phyloP scores from a whole-genome alignment of 768 basidiomycete species.

The Cystobasidiopsis lactophilus region DNA sequence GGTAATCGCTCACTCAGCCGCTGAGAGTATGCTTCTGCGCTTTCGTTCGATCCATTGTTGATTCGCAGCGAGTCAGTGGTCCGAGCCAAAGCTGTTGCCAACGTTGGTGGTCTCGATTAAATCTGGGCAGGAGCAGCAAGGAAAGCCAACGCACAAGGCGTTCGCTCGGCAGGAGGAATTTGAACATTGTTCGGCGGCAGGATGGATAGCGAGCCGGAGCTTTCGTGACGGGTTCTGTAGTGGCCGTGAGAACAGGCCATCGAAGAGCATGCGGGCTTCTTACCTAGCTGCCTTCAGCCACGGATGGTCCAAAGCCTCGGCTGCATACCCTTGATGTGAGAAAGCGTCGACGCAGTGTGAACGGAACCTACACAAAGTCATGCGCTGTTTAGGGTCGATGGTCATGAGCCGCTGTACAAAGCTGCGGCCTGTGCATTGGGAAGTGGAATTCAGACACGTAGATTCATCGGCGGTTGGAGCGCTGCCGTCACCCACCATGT shows the following conservation, averaged over 20 bases:
- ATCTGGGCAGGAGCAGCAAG: not conserved
- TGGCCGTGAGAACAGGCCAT: not conserved
- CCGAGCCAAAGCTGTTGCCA: not conserved
- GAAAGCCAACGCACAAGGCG: not conserved
- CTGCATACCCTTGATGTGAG: not conserved
- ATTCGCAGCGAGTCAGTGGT: too few relatives aligned
- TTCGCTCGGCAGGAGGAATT: not conserved
- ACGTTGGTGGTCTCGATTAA: not conserved
- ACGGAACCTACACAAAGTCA: constrained; percentile 37
- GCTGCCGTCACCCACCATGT: constrained; percentile 29
- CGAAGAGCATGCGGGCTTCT: not conserved
- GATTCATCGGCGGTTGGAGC: not conserved
- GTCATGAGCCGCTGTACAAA: constrained; percentile 50
- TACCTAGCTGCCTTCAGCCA: constrained; percentile 36
- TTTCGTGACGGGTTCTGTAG: not conserved
- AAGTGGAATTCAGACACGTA: not conserved
- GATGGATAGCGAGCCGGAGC: not conserved
- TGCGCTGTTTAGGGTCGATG: constrained; percentile 40
- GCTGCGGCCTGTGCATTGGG: constrained; percentile 31
- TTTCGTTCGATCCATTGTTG: not conserved
- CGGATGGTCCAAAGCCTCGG: constrained; percentile 43
- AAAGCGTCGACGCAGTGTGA: too few relatives aligned
- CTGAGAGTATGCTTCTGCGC: not conserved
- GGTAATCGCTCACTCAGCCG: not conserved
- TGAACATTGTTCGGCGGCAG: not conserved